Evolutionary conservation across 441 rosid species (phyloP), one percentile per base, ranked within the genome.

Genomic region (Corymbia calophylla): DNA sequence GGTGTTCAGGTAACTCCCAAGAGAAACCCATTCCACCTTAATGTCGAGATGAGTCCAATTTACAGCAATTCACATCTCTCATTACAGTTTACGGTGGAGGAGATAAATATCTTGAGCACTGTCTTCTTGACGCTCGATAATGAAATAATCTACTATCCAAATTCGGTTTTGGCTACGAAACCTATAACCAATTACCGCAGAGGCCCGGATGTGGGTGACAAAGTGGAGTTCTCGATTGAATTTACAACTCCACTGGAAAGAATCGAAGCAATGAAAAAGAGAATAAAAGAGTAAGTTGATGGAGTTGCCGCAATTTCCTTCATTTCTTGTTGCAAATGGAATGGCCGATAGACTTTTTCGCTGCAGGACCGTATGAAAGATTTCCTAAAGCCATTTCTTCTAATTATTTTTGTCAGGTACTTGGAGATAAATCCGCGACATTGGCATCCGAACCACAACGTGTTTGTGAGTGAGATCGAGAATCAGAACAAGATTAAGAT

Each of bases 121-220:
- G 96, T 97, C 86, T 96, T 97, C 94, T 89, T 97, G 95, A 96
- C 94, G 92, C 95, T 96, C 17, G 88, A 95, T 86, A 94, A 93
- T 39, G 98, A 97, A 88, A 96, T 96, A 94, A 73, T 97, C 51
- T 95, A 93, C 92, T 94, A 93, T 91, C 99, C 99, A 44, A 97
- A 96, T 90, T 89, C 95, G 51, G 93, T 92, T 88, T 91, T 96
- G 93, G 91, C 96, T 56, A 91, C 95, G 10, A 97, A 96, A 90
- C 95, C 99, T 1, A 96, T 96, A 89, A 91, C 96, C 92, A 97
- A 96, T 89, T 96, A 91, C 87, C 93, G 92, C 88, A 94, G 99
- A 93, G 96, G 99, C 89, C 96, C 98, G 1, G 93, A 95, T 90
- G 94, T 95, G 99, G 93, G 96, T 62, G 99, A 97, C 90, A 27